These are phyloP conservation scores for Uronychia binucleata DNA, from an alignment of 73 alveolate genomes.

Conservation along the genomic window DNA sequence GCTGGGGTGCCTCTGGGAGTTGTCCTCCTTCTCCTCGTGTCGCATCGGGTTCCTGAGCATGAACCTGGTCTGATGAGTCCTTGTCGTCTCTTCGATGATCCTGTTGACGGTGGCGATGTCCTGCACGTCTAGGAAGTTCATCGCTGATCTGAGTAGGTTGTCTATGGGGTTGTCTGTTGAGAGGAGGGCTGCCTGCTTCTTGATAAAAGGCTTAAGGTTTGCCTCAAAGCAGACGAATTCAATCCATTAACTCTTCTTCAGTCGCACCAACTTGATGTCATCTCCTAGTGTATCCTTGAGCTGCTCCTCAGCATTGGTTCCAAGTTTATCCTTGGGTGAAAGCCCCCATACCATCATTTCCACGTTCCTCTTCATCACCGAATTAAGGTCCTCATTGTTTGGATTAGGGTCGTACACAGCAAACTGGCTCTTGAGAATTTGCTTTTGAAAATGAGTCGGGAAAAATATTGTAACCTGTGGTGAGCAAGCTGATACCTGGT, in stretches of 20 bases:
- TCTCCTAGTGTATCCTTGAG: not conserved
- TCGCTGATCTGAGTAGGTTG: conserved; percentile 34
- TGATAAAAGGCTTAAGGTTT: conserved; percentile 22
- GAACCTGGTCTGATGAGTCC: conserved; percentile 26
- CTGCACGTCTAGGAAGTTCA: conserved; percentile 59
- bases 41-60: not conserved
- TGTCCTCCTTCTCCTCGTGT: not conserved
- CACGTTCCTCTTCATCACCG: conserved; percentile 22
- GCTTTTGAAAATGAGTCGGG: conserved; percentile 60
- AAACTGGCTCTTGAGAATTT: conserved; percentile 48
- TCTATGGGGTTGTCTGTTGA: conserved; percentile 56
- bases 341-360: conserved; percentile 18
- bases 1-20: not conserved
- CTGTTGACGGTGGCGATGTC: conserved; percentile 57
- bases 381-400: conserved; percentile 42
- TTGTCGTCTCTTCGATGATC: conserved; percentile 57
- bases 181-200: conserved; percentile 40
- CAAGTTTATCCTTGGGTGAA: not conserved
- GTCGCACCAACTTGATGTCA: not conserved
- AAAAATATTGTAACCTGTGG: conserved; percentile 62
- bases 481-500: too few relatives aligned
- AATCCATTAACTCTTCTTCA: conserved; percentile 41
- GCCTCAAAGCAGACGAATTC: conserved; percentile 37
- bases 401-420: conserved; percentile 54
- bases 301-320: not conserved